Evolutionary conservation across 192 early-diverging fungal species (phyloP).

Genomic region (Podochytrium sp.): DNA sequence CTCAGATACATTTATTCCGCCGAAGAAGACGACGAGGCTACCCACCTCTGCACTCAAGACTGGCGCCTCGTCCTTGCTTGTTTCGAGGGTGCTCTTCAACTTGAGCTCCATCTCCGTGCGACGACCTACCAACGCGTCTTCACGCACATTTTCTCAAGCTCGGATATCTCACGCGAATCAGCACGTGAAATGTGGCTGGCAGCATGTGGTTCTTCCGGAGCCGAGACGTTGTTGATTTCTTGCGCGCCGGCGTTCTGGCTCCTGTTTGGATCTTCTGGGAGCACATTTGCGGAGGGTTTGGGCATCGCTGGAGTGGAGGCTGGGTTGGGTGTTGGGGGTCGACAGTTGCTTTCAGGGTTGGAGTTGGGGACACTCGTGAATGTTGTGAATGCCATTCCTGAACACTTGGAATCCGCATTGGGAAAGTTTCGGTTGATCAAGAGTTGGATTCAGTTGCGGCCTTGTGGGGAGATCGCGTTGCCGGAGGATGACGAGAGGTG

Average conservation of each 20-base stretch:
- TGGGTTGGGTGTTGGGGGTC: constrained; percentile 6
- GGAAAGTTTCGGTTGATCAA: constrained; percentile 23
- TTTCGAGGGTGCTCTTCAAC: neutral
- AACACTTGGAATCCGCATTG: constrained; percentile 21
- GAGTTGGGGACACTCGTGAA: constrained; percentile 10
- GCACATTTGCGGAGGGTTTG: neutral
- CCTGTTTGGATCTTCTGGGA: constrained; percentile 23
- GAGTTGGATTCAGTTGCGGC: constrained; percentile 12
- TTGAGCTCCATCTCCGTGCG: constrained; percentile 20
- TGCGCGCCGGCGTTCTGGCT: constrained; percentile 27
- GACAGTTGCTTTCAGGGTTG: neutral
- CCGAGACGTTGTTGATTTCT: constrained; percentile 15
- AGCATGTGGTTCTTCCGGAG: neutral
- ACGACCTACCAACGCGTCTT: constrained; percentile 10
- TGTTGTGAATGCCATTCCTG: constrained; percentile 29
- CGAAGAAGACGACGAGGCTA: constrained; percentile 33
- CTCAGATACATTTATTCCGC: constrained; percentile 29
- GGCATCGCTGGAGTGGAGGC: neutral
- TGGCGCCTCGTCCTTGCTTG: constrained; percentile 33
- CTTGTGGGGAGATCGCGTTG: too few species aligned
- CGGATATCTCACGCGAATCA: neutral
- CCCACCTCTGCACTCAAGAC: constrained; percentile 13
- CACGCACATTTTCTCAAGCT: neutral
- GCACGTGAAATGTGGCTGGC: constrained; percentile 28
- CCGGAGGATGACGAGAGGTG: too few species aligned